phyloP scores from a whole-genome alignment of 805 yeast species.

The Teunomyces stri region DNA sequence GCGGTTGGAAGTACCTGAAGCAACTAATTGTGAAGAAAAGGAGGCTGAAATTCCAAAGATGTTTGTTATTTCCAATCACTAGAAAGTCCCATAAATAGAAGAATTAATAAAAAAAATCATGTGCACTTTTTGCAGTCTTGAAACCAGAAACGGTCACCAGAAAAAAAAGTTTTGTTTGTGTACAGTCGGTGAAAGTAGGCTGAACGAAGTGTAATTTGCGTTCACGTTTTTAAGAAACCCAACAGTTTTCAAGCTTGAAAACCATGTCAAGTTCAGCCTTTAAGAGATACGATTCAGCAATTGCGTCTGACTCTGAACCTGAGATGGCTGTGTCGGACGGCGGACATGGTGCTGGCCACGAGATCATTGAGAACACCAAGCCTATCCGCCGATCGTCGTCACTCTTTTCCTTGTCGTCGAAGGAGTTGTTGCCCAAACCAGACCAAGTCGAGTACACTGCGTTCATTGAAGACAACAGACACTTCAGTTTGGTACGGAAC shows the following conservation, averaged over 20 bases:
- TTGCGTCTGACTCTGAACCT: conserved; percentile 36
- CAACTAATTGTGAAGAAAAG: neutral
- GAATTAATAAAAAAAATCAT: neutral
- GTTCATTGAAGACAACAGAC: conserved; percentile 80
- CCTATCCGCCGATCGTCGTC: conserved; percentile 54
- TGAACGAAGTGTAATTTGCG: neutral
- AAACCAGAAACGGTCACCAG: neutral
- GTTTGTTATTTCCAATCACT: conserved; percentile 10
- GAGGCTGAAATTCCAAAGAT: conserved; percentile 7
- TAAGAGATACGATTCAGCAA: conserved; percentile 32
- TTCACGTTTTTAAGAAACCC: neutral
- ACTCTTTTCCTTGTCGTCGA: conserved; percentile 46
- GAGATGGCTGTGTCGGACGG: conserved; percentile 16
- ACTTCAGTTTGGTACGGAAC: conserved; percentile 80
- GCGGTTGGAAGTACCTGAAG: conserved; percentile 1
- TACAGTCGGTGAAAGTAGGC: neutral
- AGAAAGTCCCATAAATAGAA: neutral
- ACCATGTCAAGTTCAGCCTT: conserved; percentile 22
- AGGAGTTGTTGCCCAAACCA: conserved; percentile 71
- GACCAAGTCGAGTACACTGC: conserved; percentile 73
- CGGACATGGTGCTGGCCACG: neutral
- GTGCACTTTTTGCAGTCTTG: neutral
- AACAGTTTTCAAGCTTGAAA: neutral
- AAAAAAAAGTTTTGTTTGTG: neutral
- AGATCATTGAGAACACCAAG: conserved; percentile 10